Evolutionary conservation across 2,329 filamentous ascomycete species (phyloP).

Genomic region (Ceratocystis cubensis): DNA sequence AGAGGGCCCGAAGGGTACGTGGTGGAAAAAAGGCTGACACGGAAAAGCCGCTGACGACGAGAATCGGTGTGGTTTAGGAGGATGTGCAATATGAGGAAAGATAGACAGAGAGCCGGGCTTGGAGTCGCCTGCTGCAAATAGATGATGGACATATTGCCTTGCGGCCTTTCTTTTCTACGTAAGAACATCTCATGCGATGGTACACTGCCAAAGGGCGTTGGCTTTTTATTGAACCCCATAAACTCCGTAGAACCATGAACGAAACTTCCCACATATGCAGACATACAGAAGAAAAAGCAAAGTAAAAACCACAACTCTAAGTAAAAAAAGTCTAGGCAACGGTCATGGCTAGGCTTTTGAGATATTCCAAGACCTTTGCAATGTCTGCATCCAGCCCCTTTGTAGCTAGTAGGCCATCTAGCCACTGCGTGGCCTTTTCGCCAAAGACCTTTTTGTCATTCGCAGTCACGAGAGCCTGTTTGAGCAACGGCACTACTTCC

Average conservation of each 20-base stretch:
- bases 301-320: background rate
- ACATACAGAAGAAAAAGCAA: conserved; percentile 1
- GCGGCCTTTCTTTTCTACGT: background rate
- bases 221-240: conserved; percentile 4
- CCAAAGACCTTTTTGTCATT: conserved; percentile 36
- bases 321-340: background rate
- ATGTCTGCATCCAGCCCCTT: conserved; percentile 45
- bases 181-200: background rate
- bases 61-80: background rate
- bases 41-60: background rate
- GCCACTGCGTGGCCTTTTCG: conserved; percentile 41
- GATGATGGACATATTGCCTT: background rate
- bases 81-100: background rate
- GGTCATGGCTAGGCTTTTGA: conserved; percentile 26
- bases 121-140: too few relatives aligned
- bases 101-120: background rate
- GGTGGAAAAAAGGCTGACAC: background rate
- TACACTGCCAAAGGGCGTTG: conserved; percentile 3
- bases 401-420: conserved; percentile 39
- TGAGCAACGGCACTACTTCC: conserved; percentile 50
- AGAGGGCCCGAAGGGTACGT: background rate
- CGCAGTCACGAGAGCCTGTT: conserved; percentile 35
- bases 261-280: conserved; percentile 6
- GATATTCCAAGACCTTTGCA: conserved; percentile 42
- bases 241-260: conserved; percentile 13